Percentiles rank a stretch among this genome's conserved stretches.
These are phyloP conservation scores for Paramyrothecium roridum DNA, from an alignment of 2,329 filamentous ascomycete species.

Conservation along the genomic window DNA sequence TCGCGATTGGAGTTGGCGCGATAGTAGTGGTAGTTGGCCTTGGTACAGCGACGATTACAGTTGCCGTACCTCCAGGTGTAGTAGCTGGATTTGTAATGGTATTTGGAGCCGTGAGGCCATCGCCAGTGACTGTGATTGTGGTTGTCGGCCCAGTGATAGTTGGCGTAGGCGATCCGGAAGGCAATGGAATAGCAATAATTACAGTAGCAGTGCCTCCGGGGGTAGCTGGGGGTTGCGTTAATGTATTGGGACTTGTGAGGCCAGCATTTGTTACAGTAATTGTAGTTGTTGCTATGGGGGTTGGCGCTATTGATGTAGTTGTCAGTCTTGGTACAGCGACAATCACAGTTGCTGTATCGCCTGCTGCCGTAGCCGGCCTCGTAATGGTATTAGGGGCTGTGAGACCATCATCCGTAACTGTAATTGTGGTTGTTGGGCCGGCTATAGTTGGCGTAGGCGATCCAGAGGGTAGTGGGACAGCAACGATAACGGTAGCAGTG, in stretches of 20 bases:
- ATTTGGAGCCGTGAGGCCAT: background rate
- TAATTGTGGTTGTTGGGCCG: background rate
- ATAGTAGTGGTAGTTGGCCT: background rate
- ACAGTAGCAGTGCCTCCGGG: background rate
- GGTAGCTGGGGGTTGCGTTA: background rate
- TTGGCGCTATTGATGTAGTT: background rate
- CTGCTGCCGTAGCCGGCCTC: background rate
- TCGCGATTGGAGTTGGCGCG: background rate
- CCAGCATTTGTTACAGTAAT: background rate
- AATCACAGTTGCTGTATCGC: background rate
- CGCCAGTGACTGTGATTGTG: background rate
- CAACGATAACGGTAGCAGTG: background rate
- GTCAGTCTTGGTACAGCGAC: background rate
- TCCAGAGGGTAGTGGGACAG: background rate
- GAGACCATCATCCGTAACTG: background rate
- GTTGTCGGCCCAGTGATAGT: background rate
- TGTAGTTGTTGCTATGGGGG: background rate
- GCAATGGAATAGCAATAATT: background rate
- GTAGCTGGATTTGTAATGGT: background rate
- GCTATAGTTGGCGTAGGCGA: background rate
- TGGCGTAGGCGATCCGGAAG: background rate
- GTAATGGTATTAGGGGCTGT: background rate
- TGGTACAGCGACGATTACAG: constrained; percentile 1
- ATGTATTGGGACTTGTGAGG: background rate
- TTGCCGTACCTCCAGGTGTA: background rate